These are phyloP conservation scores for Debaryomyces sp. DNA, from an alignment of 1,139 yeast genomes.

Conservation along the genomic window DNA sequence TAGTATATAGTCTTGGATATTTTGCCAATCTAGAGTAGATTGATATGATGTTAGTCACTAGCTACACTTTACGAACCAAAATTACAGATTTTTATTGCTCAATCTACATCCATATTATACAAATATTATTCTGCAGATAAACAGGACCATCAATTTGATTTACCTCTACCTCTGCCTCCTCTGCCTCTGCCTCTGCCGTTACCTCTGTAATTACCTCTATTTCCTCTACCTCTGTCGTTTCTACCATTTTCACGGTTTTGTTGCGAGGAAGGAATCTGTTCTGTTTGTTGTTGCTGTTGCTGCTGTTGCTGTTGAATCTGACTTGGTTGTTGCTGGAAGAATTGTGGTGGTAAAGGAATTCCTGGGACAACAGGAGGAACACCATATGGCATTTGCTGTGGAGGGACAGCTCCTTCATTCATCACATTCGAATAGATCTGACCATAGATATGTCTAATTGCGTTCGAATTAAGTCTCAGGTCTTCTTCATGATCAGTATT, in stretches of 20 bases:
- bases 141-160: not conserved
- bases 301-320: conserved; percentile 10
- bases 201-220: conserved; percentile 22
- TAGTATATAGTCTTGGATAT: not conserved
- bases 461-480: conserved; percentile 34
- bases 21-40: no score
- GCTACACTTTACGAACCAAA: not conserved
- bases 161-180: conserved; percentile 5
- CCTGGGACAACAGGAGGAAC: conserved; percentile 19
- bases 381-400: conserved; percentile 26
- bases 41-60: no score
- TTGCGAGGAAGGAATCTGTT: not conserved
- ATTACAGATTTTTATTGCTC: not conserved
- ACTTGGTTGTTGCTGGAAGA: conserved; percentile 23
- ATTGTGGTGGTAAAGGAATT: conserved; percentile 37
- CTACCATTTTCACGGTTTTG: conserved; percentile 17
- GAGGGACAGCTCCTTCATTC: conserved; percentile 38
- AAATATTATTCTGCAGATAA: not conserved
- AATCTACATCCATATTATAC: not conserved
- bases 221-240: conserved; percentile 25
- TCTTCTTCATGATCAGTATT: conserved; percentile 19
- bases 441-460: conserved; percentile 52
- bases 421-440: conserved; percentile 49
- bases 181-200: conserved; percentile 29
- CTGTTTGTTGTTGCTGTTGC: conserved; percentile 12